Evolutionary conservation across 192 early-diverging fungal species (phyloP), one percentile per base, ranked within the genome.

Genomic region (Fimicolochytrium jonesii): DNA sequence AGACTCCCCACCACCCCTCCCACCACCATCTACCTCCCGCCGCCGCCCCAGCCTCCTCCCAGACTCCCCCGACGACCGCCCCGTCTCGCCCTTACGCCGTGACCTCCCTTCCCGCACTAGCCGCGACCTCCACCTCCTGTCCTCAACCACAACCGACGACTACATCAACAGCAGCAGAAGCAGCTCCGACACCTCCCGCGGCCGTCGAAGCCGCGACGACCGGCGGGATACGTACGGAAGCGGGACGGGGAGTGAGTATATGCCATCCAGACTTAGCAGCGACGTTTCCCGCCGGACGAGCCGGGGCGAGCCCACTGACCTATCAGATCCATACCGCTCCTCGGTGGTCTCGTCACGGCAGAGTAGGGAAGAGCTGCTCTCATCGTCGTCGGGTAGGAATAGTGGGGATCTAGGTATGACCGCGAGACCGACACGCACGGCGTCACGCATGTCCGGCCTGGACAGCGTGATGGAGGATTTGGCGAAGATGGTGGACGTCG

Each of bases 381-480:
- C 20, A 51, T 15, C 20, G n/a, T 29, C 33, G 15, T 56, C 54
- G 54, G 18, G 30, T 6, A n/a, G 35, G 17, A 2, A 29, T 18
- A 56, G 37, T 22, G 18, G 54, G 2, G 35, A 35, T 7, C 22
- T 37, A 25, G 33, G 37, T 20, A 13, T n/a, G 4, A n/a, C 18
- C 33, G 22, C 22, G 11, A 26, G 3, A 35, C 33, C 37, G n/a
- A 35, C 30, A 6, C 54, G 54, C 10, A 29, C 35, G 4, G 11
- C 58, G 28, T 43, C 58, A 23, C 58, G 58, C 22, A 9, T 47
- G 18, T 60, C 58, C 22, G 58, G 58, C 4, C 58, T 60, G 18
- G 58, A 60, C 58, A 60, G 58, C 32, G 58, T 60, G 7, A 60
- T 60, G 58, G 58, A 60, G 44, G 58, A 60, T 31, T 47, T 60